Evolutionary conservation across 2,329 filamentous ascomycete species (phyloP), one percentile per base, ranked within the genome.

Genomic region (Xylaria sp.): DNA sequence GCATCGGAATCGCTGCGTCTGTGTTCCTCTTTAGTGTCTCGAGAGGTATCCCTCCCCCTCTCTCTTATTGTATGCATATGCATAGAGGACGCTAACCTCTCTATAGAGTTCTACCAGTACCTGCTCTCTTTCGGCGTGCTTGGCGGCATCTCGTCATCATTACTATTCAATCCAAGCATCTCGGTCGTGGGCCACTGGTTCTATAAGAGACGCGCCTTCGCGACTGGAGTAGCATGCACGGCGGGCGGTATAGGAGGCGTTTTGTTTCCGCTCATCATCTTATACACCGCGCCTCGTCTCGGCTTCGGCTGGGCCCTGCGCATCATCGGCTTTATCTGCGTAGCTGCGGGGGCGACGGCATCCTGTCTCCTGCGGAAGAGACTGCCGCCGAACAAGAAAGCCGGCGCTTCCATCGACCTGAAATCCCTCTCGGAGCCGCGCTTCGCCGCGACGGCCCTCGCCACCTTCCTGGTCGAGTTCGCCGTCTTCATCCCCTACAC

Each of bases 401-500:
- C 58, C 12, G 67, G 67, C 14, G 67, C 59, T 39, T 65, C 67
- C 27, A 34, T 66, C 42, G 67, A 69, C 30, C 59, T 69, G 5
- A 66, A 66, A 51, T 58, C 67, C 6, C 51, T 69, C 1, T 24
- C 59, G 5, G 63, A 66, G 19, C 67, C 59, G 21, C 48, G 54
- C 11, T 69, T 69, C 50, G 67, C 67, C 12, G 48, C 63, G n/a
- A 69, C 67, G 14, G 59, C 63, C 11, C 27, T 63, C 9, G 67
- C 63, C 4, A 66, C 67, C 9, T 69, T 69, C 30, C 45, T 66
- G 17, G 61, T 69, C 55, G 67, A 66, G 19, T 66, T 69, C 47
- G 67, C 67, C 19, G 67, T 69, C 42, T 69, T 66, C 21, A 66
- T 69, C 34, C 63, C 67, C 17, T 69, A 69, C 36, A 66, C 67